Evolutionary conservation across 1,284 basidiomycete species (phyloP), one percentile per base, ranked within the genome.

Genomic region (Puccinia triticina): DNA sequence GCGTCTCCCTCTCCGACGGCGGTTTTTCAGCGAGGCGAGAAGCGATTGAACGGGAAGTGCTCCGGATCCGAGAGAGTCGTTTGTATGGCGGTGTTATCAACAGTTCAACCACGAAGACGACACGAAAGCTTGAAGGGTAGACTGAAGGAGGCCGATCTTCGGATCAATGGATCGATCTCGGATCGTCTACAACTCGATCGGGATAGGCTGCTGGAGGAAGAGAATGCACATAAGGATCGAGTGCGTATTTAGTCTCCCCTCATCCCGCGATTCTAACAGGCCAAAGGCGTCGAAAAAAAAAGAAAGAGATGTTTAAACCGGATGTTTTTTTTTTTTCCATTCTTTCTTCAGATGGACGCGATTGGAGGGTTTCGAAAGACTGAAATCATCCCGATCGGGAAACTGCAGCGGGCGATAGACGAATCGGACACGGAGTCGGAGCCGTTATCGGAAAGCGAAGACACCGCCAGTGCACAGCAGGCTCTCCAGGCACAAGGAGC

Each of bases 301-400:
- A 16, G 4, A 18, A 11, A 7, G 59, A 26, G 3, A 3, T 2
- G 10, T 2, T 61, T 34, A 61, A 61, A 61, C 43, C 37, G 10
- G 12, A 32, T 46, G 23, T 12, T 10, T 43, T 71, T 71, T 46
- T 40, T 4, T n/a, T n/a, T n/a, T n/a, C n/a, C n/a, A n/a, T n/a
- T n/a, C n/a, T n/a, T n/a, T n/a, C n/a, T 50, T 72, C 23, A 75
- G 71, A 73, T 73, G 71, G 71, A 73, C 1, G 71, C n/a, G 10
- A 75, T 75, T 10, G 73, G 55, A 11, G 32, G 55, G 21, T 75
- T 75, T 34, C 53, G 73, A 12, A 57, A 75, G 55, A 40, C 32
- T 5, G 73, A 75, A 34, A 75, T 75, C 53, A 75, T 75, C 26
- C 73, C 73, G 4, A 59, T 61, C 43, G 73, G 73, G 16, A 75